phyloP scores from a whole-genome alignment of 345 rosid genomes.

The Brassica rapa region DNA sequence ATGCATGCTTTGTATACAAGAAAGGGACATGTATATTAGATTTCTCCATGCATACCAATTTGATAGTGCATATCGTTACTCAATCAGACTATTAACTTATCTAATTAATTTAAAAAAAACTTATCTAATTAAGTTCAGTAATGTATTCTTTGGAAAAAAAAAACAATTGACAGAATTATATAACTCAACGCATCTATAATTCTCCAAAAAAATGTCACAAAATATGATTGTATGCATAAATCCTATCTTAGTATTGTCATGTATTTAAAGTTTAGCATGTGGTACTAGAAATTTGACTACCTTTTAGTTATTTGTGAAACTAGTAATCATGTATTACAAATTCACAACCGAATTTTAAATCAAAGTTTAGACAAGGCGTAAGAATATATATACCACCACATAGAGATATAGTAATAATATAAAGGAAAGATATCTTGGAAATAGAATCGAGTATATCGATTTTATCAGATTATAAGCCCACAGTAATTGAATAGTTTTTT shows the following conservation, averaged over 20 bases:
- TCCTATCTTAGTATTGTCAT: background rate
- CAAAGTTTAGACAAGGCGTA: background rate
- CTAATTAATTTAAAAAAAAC: background rate
- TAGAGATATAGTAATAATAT: slow-evolving; percentile 4
- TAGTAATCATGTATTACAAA: background rate
- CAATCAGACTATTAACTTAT: background rate
- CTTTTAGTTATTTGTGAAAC: slow-evolving; percentile 11
- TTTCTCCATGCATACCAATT: background rate
- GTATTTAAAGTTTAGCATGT: background rate
- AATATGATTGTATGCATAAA: background rate
- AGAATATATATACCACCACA: slow-evolving; percentile 24
- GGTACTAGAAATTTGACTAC: background rate
- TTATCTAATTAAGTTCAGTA: background rate
- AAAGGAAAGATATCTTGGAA: background rate
- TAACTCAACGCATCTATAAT: background rate
- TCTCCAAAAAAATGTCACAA: background rate
- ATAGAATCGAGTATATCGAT: background rate
- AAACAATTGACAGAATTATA: background rate
- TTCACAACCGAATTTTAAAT: background rate
- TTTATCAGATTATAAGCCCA: slow-evolving; percentile 15
- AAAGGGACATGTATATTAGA: background rate
- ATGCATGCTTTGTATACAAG: background rate
- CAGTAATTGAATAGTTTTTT: slow-evolving; percentile 40
- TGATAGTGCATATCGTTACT: background rate
- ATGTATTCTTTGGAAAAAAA: background rate